Base-by-base conservation (phyloP, 1,284 basidiomycete genomes). In the Cystobasidium slooffiae region DNA sequence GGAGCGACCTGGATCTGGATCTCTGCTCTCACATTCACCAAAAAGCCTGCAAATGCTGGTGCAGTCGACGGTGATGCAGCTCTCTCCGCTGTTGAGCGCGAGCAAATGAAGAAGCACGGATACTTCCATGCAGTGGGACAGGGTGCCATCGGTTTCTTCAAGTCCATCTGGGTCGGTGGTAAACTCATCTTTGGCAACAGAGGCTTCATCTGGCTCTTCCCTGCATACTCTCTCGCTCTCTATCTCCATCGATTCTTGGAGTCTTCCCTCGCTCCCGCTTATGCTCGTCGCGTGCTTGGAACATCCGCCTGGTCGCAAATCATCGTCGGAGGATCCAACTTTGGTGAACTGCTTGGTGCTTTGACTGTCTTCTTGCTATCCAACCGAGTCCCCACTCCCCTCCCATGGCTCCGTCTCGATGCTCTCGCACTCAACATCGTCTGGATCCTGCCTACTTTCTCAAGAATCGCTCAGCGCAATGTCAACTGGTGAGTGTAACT, bases 211-310 rank as follows among this genome's bases (percentile, higher is more conserved):
- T 83, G 82, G 65, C 65, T 47, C 43, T 20, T 53, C 31, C 44
- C 61, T 16, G 58, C 31, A 8, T 81, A 82, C 78, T 78, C 81
- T 20, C 73, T 82, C 56, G 81, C 82, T 22, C 80, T 83, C 16
- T 77, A 83, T 75, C 81, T 80, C 62, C 82, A 83, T 74, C 80
- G 82, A 61, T 83, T 82, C 77, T 80, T 83, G 75, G 82, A 83
- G 78, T 82, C 81, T 68, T 80, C 79, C 70, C 77, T 83, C n/a
- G 79, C 80, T 37, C 81, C 81, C 58, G 81, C 81, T 65, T 81
- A 81, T 75, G 82, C 82, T 64, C 79, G 78, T 55, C 79, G 79
- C 31, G 75, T 81, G 72, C 78, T 83, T 51, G 79, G 78, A 46
- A 77, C 77, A 55, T 82, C 81, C 22, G 79, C 81, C 9, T 82